phyloP scores from a whole-genome alignment of 2,329 filamentous ascomycete species.

The Pseudogymnoascus sp. region DNA sequence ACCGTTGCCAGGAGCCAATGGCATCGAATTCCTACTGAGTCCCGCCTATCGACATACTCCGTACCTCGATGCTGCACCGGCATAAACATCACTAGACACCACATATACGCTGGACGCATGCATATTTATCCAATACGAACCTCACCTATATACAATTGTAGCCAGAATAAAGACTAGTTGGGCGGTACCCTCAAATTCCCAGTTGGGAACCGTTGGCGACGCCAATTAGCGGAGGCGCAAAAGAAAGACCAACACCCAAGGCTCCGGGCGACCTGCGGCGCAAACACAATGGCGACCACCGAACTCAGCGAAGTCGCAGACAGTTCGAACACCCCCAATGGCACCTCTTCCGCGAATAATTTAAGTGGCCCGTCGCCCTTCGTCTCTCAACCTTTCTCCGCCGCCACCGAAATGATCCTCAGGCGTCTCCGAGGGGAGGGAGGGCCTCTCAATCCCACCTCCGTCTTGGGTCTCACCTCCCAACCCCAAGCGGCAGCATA shows the following conservation, averaged over 20 bases:
- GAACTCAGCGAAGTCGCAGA: background rate
- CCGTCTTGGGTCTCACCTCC: background rate
- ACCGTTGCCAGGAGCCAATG: background rate
- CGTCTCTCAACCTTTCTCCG: constrained; percentile 22
- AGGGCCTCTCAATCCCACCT: constrained; percentile 12
- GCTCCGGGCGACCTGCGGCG: background rate
- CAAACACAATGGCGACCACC: background rate
- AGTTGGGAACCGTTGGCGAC: background rate
- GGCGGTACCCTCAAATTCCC: background rate
- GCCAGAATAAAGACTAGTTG: background rate
- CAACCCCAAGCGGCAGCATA: constrained; percentile 22
- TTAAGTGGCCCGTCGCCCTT: background rate
- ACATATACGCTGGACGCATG: background rate
- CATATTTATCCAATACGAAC: background rate
- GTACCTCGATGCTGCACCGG: background rate
- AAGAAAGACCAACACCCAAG: background rate
- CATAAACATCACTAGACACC: background rate
- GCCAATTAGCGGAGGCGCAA: background rate
- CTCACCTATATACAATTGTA: background rate
- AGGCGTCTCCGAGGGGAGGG: constrained; percentile 26
- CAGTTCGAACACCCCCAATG: background rate
- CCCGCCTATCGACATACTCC: background rate
- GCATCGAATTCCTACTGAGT: background rate
- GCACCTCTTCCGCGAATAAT: background rate
- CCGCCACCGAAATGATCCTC: constrained; percentile 30